Percentiles rank a stretch among this genome's conserved stretches.
phyloP scores from a whole-genome alignment of 2,329 filamentous ascomycete species.

The Colletotrichum sp. region DNA sequence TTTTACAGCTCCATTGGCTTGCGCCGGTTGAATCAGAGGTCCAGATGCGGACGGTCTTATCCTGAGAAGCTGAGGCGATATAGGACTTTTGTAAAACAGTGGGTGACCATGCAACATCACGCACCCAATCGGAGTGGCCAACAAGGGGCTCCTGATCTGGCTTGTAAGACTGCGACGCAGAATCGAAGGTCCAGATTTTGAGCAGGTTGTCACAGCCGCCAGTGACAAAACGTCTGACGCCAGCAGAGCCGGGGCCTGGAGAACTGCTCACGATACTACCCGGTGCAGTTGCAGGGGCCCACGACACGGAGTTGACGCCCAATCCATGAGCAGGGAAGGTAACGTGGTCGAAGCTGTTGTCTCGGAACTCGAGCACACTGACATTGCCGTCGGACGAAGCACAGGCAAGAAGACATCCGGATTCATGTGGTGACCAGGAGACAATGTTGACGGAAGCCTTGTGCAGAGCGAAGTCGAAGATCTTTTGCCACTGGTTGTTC shows the following conservation, averaged over 20 bases:
- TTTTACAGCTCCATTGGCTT: constrained; percentile 83
- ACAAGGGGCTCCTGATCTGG: constrained; percentile 68
- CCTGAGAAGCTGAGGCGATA: constrained; percentile 93
- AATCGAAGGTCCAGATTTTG: constrained; percentile 89
- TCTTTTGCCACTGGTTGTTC: constrained; percentile 75
- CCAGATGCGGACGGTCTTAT: constrained; percentile 98
- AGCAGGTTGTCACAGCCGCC: constrained; percentile 93
- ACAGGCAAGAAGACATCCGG: constrained; percentile 91
- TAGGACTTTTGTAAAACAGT: constrained; percentile 95
- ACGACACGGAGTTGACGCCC: constrained; percentile 94
- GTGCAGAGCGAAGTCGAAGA: constrained; percentile 93
- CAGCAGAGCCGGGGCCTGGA: constrained; percentile 61
- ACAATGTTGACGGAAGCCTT: constrained; percentile 97
- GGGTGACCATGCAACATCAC: constrained; percentile 96
- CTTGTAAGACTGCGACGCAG: constrained; percentile 64
- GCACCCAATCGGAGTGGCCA: constrained; percentile 95
- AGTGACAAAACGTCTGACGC: constrained; percentile 86
- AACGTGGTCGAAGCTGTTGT: constrained; percentile 89
- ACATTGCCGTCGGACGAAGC: constrained; percentile 94
- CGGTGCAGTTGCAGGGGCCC: constrained; percentile 86
- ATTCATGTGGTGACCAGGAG: constrained; percentile 96
- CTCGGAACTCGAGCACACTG: constrained; percentile 94
- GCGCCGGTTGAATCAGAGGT: constrained; percentile 73
- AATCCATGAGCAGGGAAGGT: constrained; percentile 92
- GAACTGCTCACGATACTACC: constrained; percentile 83